phyloP scores from a whole-genome alignment of 805 yeast species.

The Candida berthetii region DNA sequence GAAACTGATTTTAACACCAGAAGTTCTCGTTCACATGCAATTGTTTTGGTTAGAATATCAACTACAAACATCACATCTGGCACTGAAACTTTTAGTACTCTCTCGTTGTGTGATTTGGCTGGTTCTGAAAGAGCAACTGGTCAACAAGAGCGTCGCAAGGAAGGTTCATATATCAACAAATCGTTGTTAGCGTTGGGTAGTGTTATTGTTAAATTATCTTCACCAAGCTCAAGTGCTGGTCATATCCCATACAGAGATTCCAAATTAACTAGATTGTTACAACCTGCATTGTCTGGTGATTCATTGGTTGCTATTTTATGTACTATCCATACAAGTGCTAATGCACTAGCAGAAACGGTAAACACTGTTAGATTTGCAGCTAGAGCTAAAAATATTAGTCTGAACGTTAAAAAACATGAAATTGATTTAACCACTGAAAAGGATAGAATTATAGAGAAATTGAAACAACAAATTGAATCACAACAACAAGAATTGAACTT shows the following conservation, averaged over 20 bases:
- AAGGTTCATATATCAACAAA: constrained; percentile 90
- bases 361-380: constrained; percentile 91
- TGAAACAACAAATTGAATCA: constrained; percentile 53
- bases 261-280: constrained; percentile 76
- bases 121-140: constrained; percentile 87
- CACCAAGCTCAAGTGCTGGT: constrained; percentile 29
- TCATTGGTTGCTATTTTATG: constrained; percentile 82
- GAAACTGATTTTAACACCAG: constrained; percentile 85
- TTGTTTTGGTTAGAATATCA: constrained; percentile 61
- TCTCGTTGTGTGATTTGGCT: constrained; percentile 90
- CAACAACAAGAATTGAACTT: constrained; percentile 48
- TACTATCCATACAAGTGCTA: constrained; percentile 66
- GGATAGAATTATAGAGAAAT: constrained; percentile 46
- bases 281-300: constrained; percentile 87
- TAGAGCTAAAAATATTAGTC: constrained; percentile 79
- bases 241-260: constrained; percentile 91
- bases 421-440: constrained; percentile 30
- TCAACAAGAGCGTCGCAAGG: constrained; percentile 73
- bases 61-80: constrained; percentile 34
- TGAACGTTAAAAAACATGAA: constrained; percentile 56
- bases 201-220: constrained; percentile 71
- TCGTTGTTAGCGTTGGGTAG: constrained; percentile 87
- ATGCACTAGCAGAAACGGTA: constrained; percentile 67
- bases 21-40: constrained; percentile 89
- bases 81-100: constrained; percentile 42